These are phyloP conservation scores for Stephania yunnanensis DNA, from an alignment of 164 flowering plant species.

Conservation along the genomic window DNA sequence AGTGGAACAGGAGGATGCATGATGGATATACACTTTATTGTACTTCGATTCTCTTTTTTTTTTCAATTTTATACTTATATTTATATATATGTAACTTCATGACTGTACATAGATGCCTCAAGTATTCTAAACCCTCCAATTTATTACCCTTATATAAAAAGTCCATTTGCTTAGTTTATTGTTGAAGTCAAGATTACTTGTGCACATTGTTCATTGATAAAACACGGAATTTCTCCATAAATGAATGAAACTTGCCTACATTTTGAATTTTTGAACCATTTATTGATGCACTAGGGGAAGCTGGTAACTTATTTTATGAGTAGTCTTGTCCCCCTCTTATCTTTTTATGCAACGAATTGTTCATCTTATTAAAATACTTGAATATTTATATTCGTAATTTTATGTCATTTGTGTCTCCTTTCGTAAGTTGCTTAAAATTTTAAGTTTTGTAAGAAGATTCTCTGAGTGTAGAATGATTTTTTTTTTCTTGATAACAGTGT, in stretches of 20 bases:
- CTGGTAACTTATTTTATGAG: background rate
- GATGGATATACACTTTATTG: slow-evolving; percentile 8
- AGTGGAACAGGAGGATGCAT: slow-evolving; percentile 12
- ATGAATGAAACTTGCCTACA: background rate
- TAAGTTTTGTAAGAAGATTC: background rate
- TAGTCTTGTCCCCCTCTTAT: background rate
- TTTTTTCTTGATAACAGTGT: background rate
- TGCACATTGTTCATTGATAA: background rate
- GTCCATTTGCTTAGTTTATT: background rate
- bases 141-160: background rate
- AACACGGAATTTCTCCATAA: background rate
- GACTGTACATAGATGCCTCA: slow-evolving; percentile 1
- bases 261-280: background rate
- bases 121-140: background rate
- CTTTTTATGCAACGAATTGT: background rate
- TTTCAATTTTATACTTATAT: background rate
- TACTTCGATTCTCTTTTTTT: background rate
- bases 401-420: background rate
- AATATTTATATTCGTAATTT: background rate
- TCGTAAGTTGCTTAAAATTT: background rate
- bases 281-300: background rate
- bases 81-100: background rate
- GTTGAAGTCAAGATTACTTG: background rate
- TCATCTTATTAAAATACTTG: background rate
- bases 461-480: background rate